Evolutionary conservation across 345 rosid genomes (phyloP), one percentile per base, ranked within the genome.

Genomic region (Corchorus olitorius): DNA sequence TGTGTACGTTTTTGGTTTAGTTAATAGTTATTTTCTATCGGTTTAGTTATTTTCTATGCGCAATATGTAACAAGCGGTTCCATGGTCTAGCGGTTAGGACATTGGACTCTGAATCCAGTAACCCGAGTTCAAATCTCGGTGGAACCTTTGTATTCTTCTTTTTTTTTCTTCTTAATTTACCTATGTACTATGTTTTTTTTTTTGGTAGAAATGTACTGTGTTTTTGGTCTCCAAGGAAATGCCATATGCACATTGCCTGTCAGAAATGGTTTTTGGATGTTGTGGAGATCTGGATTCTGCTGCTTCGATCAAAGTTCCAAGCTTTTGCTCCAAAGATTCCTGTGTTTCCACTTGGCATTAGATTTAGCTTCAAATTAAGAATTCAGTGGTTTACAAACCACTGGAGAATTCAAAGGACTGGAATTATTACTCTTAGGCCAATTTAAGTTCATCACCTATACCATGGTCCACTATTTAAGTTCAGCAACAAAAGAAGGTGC

Each of bases 121-220:
- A 87, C 97, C 94, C 94, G 95, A 93, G 95, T 94, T 94, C 97
- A 91, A 93, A 55, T 90, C 90, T 94, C 92, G 93, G 97, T 93
- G 85, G 97, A 87, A 94, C 93, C 92, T 90, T 27, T 27, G 27
- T n/a, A n/a, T n/a, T n/a, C 27, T 27, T 27, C 1, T 27, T 0
- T 27, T 27, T 27, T 27, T 27, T 27, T 27, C 27, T 27, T 27
- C 27, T 27, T 27, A 27, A 27, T 27, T 27, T 27, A 27, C 27
- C 27, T 27, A 27, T 27, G 27, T 27, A 27, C 27, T 27, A 27
- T 1, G n/a, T n/a, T n/a, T n/a, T n/a, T n/a, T n/a, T n/a, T n/a
- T n/a, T n/a, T n/a, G n/a, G n/a, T n/a, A n/a, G n/a, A n/a, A n/a
- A n/a, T n/a, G n/a, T 27, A 27, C 27, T 27, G 1, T 27, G 27